Base-by-base conservation (phyloP, 1,284 basidiomycete genomes). In the Malassezia sympodialis region DNA sequence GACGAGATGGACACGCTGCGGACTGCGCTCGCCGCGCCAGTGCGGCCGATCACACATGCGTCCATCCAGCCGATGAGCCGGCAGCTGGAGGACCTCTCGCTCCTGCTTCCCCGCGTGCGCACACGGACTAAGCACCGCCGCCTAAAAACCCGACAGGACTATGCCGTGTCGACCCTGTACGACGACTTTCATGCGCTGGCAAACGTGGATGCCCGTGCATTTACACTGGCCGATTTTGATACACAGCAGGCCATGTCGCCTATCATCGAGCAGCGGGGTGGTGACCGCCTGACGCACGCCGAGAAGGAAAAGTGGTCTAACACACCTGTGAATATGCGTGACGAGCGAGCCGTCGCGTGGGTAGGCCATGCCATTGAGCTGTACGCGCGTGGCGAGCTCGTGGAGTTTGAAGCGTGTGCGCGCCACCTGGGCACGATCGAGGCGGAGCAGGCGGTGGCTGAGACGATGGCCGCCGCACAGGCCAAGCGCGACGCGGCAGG, bases 1-100 rank as follows among this genome's bases (percentile, higher is more conserved):
- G 72, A 77, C 2, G 88, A 94, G 68, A 79, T 96, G 14, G 79
- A 80, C 0, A 76, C 82, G 48, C 78, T 96, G 7, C 68, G 74
- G 6, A 62, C 73, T 2, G 76, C 79, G 11, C 76, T 82, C 35
- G 73, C 67, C 1, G 67, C 79, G 0, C 77, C 81, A 0, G 76
- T 79, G 4, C 66, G 72, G 1, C 73, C 77, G 15, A 77, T 82
- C 45, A 63, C 69, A 0, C 75, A 76, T 15, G 80, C 80, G 0
- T 75, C 73, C 1, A 55, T 81, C 17, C 75, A 77, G 32, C 68
- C 77, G 0, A 68, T 73, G 0, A 63, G 65, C 15, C 64, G 66
- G 0, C 63, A 71, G 4, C 56, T 80, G 2, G 58, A 69, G 0
- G 57, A 65, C 1, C 66, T 81, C 0, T 66, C 78, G 1, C 59